Base-by-base conservation (phyloP, 2,329 filamentous ascomycete species). In the Calonectria henricotiae region DNA sequence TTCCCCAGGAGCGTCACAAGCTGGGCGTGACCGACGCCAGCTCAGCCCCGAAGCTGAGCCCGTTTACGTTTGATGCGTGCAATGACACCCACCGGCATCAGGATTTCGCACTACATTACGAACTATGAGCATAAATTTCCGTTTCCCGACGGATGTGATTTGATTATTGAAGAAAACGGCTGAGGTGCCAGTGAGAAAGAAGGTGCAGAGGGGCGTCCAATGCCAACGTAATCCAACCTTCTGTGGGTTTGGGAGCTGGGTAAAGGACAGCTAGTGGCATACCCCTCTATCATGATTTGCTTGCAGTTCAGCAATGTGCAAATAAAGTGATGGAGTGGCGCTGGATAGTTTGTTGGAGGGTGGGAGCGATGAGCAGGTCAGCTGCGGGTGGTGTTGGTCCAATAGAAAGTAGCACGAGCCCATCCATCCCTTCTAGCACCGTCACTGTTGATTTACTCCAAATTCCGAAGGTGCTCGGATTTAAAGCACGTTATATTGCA, bases 131-230 rank as follows among this genome's bases (percentile, higher is more conserved):
- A 11, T 15, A 15, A 37, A 9, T 30, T 23, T 58, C 51, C 51
- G 51, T 39, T 13, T 25, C 39, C 15, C 3, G 5, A 25, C 13
- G 32, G 51, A 58, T 5, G 4, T 58, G 20, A 39, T 37, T 58
- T 39, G 51, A 17, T 39, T 20, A 3, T 39, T 11, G 15, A 39
- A 23, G 20, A 9, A 4, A n/a, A 20, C 32, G 13, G 30, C 30
- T 37, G 49, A 55, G 35, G 49, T 23, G n/a, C 32, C 11, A 11
- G 13, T 23, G 6, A 11, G 7, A 58, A 58, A 39, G 7, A 58
- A 58, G 25, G 51, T 58, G 20, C n/a, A 25, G 23, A 23, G 13
- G 35, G 35, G 51, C n/a, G 35, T 58, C 51, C 51, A 58, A 39
- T 39, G 7, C 32, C 3, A 6, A 7, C 51, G 20, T 9, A 25